Conservation (phyloP, 805 yeast species). For the Candida parachauliodes region DNA sequence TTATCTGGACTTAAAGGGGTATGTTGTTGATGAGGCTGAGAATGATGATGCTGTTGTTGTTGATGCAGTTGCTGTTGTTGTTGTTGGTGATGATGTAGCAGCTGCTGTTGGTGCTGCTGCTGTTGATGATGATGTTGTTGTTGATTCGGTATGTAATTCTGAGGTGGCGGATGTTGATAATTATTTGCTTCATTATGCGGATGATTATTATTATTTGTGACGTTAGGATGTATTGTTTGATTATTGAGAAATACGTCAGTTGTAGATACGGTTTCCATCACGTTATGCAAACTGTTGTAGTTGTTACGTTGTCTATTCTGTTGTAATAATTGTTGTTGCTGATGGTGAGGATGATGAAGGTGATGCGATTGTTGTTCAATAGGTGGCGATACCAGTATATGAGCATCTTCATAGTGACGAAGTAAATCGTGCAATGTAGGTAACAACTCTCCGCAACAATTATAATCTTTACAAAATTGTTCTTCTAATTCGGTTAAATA, state of each 20-base stretch:
- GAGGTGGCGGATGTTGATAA: slow-evolving; percentile 13
- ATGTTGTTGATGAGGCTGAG: slow-evolving; percentile 17
- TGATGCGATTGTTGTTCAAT: slow-evolving; percentile 24
- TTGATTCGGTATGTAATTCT: slow-evolving; percentile 16
- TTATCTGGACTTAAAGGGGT: slow-evolving; percentile 6
- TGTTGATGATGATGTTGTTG: slow-evolving; percentile 14
- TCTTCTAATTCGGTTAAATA: slow-evolving; percentile 93
- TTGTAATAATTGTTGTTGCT: slow-evolving; percentile 24
- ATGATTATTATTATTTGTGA: slow-evolving; percentile 5
- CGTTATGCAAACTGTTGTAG: slow-evolving; percentile 47
- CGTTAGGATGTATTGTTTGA: slow-evolving; percentile 11
- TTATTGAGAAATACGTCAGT: slow-evolving; percentile 78
- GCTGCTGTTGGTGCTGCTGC: slow-evolving; percentile 12
- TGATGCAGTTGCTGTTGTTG: slow-evolving; percentile 14
- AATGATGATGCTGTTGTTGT: slow-evolving; percentile 15
- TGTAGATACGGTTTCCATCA: slow-evolving; percentile 86
- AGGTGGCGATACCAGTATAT: slow-evolving; percentile 61
- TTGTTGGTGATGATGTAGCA: slow-evolving; percentile 10
- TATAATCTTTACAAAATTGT: slow-evolving; percentile 92
- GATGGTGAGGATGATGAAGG: no score
- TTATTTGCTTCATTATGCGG: slow-evolving; percentile 7
- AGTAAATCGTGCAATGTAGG: slow-evolving; percentile 93
- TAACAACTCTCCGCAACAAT: slow-evolving; percentile 89
- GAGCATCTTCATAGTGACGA: slow-evolving; percentile 95
- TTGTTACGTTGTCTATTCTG: slow-evolving; percentile 30